Base-by-base conservation (phyloP, 2,329 filamentous ascomycete genomes). In the Nigrograna mackinnonii region DNA sequence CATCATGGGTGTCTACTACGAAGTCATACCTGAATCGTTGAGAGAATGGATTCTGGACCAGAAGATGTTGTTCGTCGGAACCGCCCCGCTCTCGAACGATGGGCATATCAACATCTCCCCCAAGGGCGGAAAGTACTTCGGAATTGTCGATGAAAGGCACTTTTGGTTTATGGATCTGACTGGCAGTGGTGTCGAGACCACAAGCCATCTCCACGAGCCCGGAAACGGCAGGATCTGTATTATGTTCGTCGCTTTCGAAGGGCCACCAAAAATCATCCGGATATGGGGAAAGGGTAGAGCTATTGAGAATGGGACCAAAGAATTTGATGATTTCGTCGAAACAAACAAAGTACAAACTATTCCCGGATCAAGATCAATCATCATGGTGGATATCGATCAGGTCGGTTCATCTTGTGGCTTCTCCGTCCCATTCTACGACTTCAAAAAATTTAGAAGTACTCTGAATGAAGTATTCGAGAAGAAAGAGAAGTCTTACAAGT, bases 41-140 rank as follows among this genome's bases (percentile, higher is more conserved):
- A 57, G 58, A 19, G 48, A 60, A 54, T 75, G 72, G 72, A 72
- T 74, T 41, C 54, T 68, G 1, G 54, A 66, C n/a, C 72, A 75
- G 37, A 66, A 73, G 32, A 64, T 73, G 58, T 62, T 75, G 34
- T 72, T 64, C 57, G 71, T 75, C 21, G 69, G 64, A 32, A 70
- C 70, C 1, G 70, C 72, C 0, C 72, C 72, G 1, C 64, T 75
- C 5, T 64, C 68, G 3, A 50, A 47, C 17, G 24, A 50, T 4
- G 72, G 71, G 17, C 71, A 75, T 52, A 70, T 75, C 49, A 75
- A 75, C 47, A 63, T 74, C 47, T 73, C 69, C 0, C 72, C 72
- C 2, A 75, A 75, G 52, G 72, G 72, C 41, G 71, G 71, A 5
- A 39, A 64, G 21, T 70, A 68, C 46, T 73, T 73, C 43, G 71